Evolutionary conservation across 352 stramenopile genomes (phyloP).

Genomic region (Plasmopara viticola): DNA sequence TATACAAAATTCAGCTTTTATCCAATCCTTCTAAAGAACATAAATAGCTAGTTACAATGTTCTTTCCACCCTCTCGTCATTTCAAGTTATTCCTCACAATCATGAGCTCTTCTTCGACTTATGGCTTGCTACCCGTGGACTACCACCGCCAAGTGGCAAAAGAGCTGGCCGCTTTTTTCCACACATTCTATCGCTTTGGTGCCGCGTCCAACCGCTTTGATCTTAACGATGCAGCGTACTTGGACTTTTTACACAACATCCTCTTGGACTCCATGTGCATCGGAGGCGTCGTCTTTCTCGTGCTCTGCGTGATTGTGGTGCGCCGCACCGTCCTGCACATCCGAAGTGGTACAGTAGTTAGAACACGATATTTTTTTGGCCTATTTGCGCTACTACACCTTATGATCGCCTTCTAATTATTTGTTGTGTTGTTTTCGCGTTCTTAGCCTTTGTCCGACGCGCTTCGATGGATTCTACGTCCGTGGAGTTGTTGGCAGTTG

Average conservation of each 20-base stretch:
- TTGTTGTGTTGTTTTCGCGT: conserved; percentile 1
- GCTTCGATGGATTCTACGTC: conserved; percentile 41
- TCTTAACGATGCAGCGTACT: conserved; percentile 42
- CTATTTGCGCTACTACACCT: neutral
- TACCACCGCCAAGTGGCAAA: conserved; percentile 64
- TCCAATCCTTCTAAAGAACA: conserved; percentile 1
- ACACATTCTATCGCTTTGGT: conserved; percentile 77
- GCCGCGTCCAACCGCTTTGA: conserved; percentile 46
- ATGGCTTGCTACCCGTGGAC: conserved; percentile 46
- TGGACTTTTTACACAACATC: conserved; percentile 62
- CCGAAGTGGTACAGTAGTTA: conserved; percentile 37
- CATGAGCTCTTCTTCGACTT: conserved; percentile 18
- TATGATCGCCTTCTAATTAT: conserved; percentile 8
- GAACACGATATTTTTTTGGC: neutral
- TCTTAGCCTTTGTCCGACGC: conserved; percentile 37
- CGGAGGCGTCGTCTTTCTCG: conserved; percentile 54
- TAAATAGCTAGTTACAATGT: conserved; percentile 1
- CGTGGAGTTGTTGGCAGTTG: conserved; percentile 62
- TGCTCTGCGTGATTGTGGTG: conserved; percentile 61
- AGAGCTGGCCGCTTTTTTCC: conserved; percentile 67
- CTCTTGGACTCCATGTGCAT: conserved; percentile 59
- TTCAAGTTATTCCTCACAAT: conserved; percentile 8
- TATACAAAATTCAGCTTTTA: neutral
- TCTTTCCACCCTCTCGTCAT: conserved; percentile 5
- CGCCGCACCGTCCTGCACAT: conserved; percentile 67